Evolutionary conservation across 768 basidiomycete species (phyloP).

Genomic region (Russula griseocarnosa): DNA sequence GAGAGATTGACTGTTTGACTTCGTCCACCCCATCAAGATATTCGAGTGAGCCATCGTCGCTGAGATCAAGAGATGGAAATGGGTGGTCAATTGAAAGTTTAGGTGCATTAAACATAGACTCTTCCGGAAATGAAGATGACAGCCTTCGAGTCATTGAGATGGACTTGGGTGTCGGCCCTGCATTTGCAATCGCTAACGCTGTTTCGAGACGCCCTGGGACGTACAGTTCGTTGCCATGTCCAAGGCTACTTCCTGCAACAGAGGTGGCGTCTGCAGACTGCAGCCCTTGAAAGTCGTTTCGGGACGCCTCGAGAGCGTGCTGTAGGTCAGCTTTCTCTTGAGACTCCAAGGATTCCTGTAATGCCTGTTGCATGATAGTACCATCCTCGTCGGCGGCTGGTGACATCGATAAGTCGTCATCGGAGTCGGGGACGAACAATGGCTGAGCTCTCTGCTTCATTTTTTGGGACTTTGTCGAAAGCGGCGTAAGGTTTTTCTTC

Average conservation of each 20-base stretch:
- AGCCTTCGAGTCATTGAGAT: conserved; percentile 18
- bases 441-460: conserved; percentile 41
- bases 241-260: neutral
- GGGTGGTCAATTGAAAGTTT: conserved; percentile 32
- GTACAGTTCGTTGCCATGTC: conserved; percentile 45
- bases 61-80: conserved; percentile 10
- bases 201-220: conserved; percentile 60
- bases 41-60: conserved; percentile 6
- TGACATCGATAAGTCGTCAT: conserved; percentile 37
- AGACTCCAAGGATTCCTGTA: conserved; percentile 56
- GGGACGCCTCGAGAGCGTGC: conserved; percentile 35
- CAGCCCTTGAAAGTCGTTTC: conserved; percentile 6
- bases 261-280: conserved; percentile 21
- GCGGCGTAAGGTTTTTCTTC: conserved; percentile 37
- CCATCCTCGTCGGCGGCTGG: conserved; percentile 48
- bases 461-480: conserved; percentile 34
- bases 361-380: conserved; percentile 52
- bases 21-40: conserved; percentile 22
- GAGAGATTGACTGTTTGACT: neutral
- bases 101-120: conserved; percentile 40
- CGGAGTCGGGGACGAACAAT: conserved; percentile 53
- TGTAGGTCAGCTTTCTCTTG: conserved; percentile 34
- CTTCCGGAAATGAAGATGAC: conserved; percentile 16
- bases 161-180: conserved; percentile 39
- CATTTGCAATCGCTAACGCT: conserved; percentile 61